Conservation (phyloP, 371 early-diverging fungal genomes). For the Syncephalastrum monosporum region DNA sequence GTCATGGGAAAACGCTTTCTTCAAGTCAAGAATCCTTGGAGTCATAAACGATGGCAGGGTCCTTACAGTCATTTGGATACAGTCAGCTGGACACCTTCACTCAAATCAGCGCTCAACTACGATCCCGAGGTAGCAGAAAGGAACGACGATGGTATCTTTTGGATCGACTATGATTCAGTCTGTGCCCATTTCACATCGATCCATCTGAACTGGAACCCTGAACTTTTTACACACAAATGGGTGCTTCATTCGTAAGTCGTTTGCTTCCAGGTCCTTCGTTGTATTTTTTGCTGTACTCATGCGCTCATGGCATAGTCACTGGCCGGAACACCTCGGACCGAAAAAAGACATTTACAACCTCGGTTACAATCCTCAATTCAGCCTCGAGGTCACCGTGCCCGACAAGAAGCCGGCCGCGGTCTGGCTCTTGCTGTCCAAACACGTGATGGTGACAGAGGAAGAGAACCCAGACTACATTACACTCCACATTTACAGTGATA, state of each 20-base stretch:
- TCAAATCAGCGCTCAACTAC: slow-evolving; percentile 65
- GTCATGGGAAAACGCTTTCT: slow-evolving; percentile 33
- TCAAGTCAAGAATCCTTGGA: slow-evolving; percentile 91
- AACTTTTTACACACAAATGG: slow-evolving; percentile 61
- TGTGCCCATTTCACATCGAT: slow-evolving; percentile 78
- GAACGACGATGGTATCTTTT: slow-evolving; percentile 80
- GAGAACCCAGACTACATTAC: slow-evolving; percentile 86
- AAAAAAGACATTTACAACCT: slow-evolving; percentile 68
- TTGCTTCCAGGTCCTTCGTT: neutral
- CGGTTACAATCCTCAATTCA: slow-evolving; percentile 81
- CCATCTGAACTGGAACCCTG: slow-evolving; percentile 90
- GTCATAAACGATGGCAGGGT: slow-evolving; percentile 84
- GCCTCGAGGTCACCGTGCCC: slow-evolving; percentile 55
- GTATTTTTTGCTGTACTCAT: neutral
- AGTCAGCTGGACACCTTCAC: slow-evolving; percentile 68
- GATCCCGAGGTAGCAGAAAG: slow-evolving; percentile 66
- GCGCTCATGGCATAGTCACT: slow-evolving; percentile 36
- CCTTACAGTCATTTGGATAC: slow-evolving; percentile 75
- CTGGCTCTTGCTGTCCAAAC: slow-evolving; percentile 83
- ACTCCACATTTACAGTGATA: slow-evolving; percentile 74
- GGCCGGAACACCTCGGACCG: slow-evolving; percentile 63
- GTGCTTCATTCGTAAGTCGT: slow-evolving; percentile 56
- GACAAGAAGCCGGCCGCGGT: slow-evolving; percentile 60
- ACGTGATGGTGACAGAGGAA: slow-evolving; percentile 69
- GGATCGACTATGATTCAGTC: slow-evolving; percentile 86